Percentiles rank a stretch among this genome's conserved stretches.
phyloP scores from a whole-genome alignment of 1,284 basidiomycete species.

The Cutaneotrichosporon sp. region DNA sequence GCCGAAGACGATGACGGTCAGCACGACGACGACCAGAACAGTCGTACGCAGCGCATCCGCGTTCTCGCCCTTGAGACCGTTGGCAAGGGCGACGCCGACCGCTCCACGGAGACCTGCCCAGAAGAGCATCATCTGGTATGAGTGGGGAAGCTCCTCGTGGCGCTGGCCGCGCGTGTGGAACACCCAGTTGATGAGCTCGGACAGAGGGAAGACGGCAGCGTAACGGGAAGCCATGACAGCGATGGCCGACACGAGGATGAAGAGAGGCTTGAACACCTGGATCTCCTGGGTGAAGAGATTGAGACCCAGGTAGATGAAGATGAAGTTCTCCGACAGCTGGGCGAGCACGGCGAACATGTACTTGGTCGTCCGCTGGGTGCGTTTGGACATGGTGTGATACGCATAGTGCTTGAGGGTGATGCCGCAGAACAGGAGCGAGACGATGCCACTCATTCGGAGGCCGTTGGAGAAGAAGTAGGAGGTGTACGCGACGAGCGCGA shows the following conservation, averaged over 20 bases:
- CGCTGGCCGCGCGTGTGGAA: slow-evolving; percentile 84
- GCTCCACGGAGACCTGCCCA: slow-evolving; percentile 97
- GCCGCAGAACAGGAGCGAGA: slow-evolving; percentile 96
- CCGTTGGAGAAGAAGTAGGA: slow-evolving; percentile 99
- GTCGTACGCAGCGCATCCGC: slow-evolving; percentile 89
- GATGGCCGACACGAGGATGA: slow-evolving; percentile 82
- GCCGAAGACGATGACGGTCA: slow-evolving; percentile 93
- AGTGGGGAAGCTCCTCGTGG: slow-evolving; percentile 85
- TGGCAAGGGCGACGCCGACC: slow-evolving; percentile 93
- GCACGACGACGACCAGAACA: slow-evolving; percentile 91
- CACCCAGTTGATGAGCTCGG: slow-evolving; percentile 85
- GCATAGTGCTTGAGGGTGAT: slow-evolving; percentile 99
- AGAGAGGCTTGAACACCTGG: slow-evolving; percentile 91
- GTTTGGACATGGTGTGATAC: slow-evolving; percentile 96
- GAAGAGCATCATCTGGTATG: slow-evolving; percentile 98
- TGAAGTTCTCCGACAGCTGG: slow-evolving; percentile 96
- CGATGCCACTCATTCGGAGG: slow-evolving; percentile 92
- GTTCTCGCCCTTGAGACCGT: slow-evolving; percentile 90
- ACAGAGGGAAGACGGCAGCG: slow-evolving; percentile 95
- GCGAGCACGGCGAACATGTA: slow-evolving; percentile 92
- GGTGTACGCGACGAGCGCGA: slow-evolving; percentile 91
- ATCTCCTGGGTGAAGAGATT: slow-evolving; percentile 88
- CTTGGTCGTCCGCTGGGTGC: slow-evolving; percentile 92
- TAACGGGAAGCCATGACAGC: slow-evolving; percentile 94
- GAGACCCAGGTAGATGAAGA: slow-evolving; percentile 98